Evolutionary conservation across 2,329 filamentous ascomycete genomes (phyloP), one percentile per base, ranked within the genome.

Genomic region (Aspergillus transmontanensis): DNA sequence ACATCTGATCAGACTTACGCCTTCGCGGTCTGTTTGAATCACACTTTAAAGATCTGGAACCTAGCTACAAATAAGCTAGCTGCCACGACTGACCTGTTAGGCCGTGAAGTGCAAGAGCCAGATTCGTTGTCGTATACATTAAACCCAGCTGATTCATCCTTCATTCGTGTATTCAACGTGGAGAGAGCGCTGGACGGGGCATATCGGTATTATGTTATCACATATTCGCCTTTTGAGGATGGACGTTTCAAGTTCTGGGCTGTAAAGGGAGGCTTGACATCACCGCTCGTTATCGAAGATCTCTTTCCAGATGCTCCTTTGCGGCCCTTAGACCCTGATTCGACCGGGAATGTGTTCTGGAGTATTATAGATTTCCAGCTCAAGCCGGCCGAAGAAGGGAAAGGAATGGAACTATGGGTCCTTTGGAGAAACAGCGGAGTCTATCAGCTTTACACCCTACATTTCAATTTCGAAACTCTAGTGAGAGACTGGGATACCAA

Each of bases 231-330:
- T 0, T 88, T 95, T 66, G 91, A 93, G 34, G 87, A 89, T 46
- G 91, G 95, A 41, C 90, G 94, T 74, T 98, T 99, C 84, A 98
- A 97, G 76, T 94, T 99, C 74, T 99, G 94, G 92, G 86, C 87
- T 59, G 86, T 90, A 21, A 86, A 89, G 68, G 86, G 89, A 59
- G 85, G 78, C n/a, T 85, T 69, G 84, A 90, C 70, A 67, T 80
- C 69, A 68, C 79, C 67, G 2, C 76, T 93, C 23, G 83, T 88
- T 10, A 83, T 96, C 16, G 85, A 88, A 66, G 92, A 96, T 69
- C 80, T 92, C 26, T 93, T 91, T 69, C 86, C 90, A 0, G 82
- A 85, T 12, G 73, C 81, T 9, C 81, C 84, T 14, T 82, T 95
- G 36, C 83, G 90, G 30, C 91, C 93, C 1, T 89, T 87, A 66